Percentiles rank a stretch among this genome's conserved stretches.
Conservation (phyloP, 148 eudicot species). For the Gaultheria prostrata region DNA sequence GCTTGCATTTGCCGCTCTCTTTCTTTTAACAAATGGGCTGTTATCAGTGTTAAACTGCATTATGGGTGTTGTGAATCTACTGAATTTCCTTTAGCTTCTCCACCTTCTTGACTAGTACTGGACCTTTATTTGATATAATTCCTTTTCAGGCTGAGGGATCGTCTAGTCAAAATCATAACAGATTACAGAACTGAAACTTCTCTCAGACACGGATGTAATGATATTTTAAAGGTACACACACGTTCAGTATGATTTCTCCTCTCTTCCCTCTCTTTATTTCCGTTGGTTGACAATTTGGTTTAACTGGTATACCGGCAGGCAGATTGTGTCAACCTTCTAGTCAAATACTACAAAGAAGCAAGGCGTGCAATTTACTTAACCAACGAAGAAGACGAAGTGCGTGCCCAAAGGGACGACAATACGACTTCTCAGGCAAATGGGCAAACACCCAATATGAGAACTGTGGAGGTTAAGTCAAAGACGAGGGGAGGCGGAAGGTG, state of each 20-base stretch:
- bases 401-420: constrained; percentile 57
- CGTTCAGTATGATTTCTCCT: constrained; percentile 8
- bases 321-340: constrained; percentile 71
- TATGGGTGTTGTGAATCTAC: background rate
- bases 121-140: background rate
- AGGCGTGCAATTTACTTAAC: constrained; percentile 67
- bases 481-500: constrained; percentile 75
- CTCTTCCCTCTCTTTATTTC: background rate
- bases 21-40: too few relatives aligned
- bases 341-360: constrained; percentile 93
- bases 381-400: constrained; percentile 70
- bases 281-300: background rate
- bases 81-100: background rate
- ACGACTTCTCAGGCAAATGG: constrained; percentile 34
- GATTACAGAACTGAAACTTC: constrained; percentile 98
- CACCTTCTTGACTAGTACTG: background rate
- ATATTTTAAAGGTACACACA: constrained; percentile 69
- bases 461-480: constrained; percentile 73
- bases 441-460: constrained; percentile 48
- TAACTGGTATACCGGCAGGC: constrained; percentile 47
- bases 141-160: constrained; percentile 76
- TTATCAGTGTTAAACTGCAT: background rate
- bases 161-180: constrained; percentile 85
- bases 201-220: constrained; percentile 94
- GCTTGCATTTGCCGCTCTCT: background rate